Percentiles rank a stretch among this genome's conserved stretches.
These are phyloP conservation scores for Wickerhamiella azyma DNA, from an alignment of 805 yeast species.

Conservation along the genomic window DNA sequence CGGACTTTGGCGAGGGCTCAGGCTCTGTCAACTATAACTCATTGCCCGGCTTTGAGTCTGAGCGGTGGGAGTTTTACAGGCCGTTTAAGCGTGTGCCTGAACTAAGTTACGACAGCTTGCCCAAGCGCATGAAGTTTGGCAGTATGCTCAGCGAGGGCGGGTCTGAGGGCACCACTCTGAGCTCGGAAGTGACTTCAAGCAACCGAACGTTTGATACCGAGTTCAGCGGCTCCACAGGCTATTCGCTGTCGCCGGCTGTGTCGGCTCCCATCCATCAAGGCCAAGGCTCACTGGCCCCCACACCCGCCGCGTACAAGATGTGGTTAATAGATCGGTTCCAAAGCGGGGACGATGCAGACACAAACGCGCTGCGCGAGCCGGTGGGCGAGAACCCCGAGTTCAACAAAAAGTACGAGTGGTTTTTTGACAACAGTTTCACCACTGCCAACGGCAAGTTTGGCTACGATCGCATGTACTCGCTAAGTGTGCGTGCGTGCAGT, in stretches of 20 bases:
- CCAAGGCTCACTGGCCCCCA: neutral
- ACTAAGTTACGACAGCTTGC: neutral
- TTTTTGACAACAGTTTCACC: slow-evolving; percentile 19
- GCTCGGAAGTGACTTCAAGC: neutral
- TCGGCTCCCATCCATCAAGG: neutral
- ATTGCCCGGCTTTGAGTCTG: neutral
- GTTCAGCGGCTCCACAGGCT: neutral
- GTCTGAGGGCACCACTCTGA: neutral
- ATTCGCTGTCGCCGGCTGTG: neutral
- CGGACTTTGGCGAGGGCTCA: neutral
- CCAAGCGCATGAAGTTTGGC: neutral
- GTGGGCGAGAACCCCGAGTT: neutral
- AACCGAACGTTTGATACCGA: neutral
- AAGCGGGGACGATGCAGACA: neutral
- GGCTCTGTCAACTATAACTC: neutral
- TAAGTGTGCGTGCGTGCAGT: slow-evolving; percentile 10
- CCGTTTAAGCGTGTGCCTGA: slow-evolving; percentile 5
- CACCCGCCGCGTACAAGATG: slow-evolving; percentile 2
- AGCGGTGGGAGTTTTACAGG: slow-evolving; percentile 7
- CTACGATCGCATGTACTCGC: slow-evolving; percentile 19
- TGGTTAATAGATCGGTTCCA: slow-evolving; percentile 2
- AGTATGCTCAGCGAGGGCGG: neutral
- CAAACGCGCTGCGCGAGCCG: neutral
- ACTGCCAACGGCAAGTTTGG: slow-evolving; percentile 18
- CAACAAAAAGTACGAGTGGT: slow-evolving; percentile 19